Evolutionary conservation across 2,329 filamentous ascomycete species (phyloP).

Genomic region (Arthroderma uncinatum): DNA sequence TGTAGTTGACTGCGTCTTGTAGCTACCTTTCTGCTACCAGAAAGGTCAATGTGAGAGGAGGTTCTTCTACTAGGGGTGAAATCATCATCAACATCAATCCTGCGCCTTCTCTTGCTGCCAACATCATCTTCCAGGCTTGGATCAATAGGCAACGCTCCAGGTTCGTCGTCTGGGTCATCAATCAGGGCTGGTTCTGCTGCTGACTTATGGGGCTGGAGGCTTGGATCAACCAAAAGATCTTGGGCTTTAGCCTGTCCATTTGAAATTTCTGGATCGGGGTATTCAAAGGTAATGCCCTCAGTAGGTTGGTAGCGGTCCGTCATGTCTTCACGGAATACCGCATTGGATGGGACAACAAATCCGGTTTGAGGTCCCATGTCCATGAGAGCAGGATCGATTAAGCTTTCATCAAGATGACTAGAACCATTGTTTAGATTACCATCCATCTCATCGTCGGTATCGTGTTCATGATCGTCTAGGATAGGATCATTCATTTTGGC

Average conservation of each 20-base stretch:
- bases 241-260: conserved; percentile 1
- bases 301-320: conserved; percentile 24
- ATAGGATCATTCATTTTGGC: conserved; percentile 39
- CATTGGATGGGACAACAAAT: conserved; percentile 21
- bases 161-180: conserved; percentile 6
- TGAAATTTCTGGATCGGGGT: conserved; percentile 19
- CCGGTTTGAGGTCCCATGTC: conserved; percentile 12
- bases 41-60: background rate
- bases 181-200: background rate
- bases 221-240: background rate
- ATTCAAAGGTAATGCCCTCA: conserved; percentile 27
- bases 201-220: background rate
- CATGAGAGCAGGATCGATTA: conserved; percentile 33
- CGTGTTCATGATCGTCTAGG: conserved; percentile 35
- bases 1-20: conserved; percentile 8
- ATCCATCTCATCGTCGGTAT: conserved; percentile 26
- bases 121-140: background rate
- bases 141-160: conserved; percentile 14
- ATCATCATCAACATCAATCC: conserved; percentile 17
- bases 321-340: conserved; percentile 20
- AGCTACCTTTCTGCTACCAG: conserved; percentile 1
- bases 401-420: conserved; percentile 4
- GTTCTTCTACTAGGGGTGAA: conserved; percentile 16
- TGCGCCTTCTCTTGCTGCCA: conserved; percentile 8
- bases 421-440: background rate